These are phyloP conservation scores for Verticillium longisporum DNA, from an alignment of 2,329 filamentous ascomycete species.

Conservation along the genomic window DNA sequence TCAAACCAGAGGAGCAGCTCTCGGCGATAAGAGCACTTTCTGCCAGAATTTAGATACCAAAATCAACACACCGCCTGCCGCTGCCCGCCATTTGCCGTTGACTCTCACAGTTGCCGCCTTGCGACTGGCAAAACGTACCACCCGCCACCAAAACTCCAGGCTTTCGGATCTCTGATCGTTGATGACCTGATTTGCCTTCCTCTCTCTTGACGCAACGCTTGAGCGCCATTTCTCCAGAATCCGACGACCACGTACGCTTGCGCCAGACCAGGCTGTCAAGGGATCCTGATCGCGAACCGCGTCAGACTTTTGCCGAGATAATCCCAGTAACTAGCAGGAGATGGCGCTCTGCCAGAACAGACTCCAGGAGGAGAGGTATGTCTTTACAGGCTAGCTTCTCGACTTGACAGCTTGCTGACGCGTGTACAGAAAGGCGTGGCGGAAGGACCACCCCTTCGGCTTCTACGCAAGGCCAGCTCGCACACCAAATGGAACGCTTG, in stretches of 20 bases:
- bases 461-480: conserved; percentile 90
- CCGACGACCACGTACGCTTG: neutral
- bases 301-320: too few relatives aligned
- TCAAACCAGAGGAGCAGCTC: neutral
- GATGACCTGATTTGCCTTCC: neutral
- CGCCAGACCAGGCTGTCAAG: neutral
- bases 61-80: conserved; percentile 3
- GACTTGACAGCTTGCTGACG: conserved; percentile 14
- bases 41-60: neutral
- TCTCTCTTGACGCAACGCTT: neutral
- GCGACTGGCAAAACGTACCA: neutral
- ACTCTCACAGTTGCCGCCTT: neutral
- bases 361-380: conserved; percentile 80
- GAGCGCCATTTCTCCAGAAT: too few relatives aligned
- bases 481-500: conserved; percentile 66
- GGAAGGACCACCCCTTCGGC: conserved; percentile 92
- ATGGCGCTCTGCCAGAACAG: conserved; percentile 90
- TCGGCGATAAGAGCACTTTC: neutral
- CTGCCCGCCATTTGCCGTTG: conserved; percentile 6
- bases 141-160: neutral
- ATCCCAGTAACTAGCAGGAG: conserved; percentile 8
- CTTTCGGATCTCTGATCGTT: neutral
- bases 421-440: conserved; percentile 78
- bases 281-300: neutral
- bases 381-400: conserved; percentile 8